A percentile compares a stretch with the other conserved stretches of the same genome.
Evolutionary conservation across 1,284 basidiomycete genomes (phyloP).

Genomic region (Clitocybe nebularis): DNA sequence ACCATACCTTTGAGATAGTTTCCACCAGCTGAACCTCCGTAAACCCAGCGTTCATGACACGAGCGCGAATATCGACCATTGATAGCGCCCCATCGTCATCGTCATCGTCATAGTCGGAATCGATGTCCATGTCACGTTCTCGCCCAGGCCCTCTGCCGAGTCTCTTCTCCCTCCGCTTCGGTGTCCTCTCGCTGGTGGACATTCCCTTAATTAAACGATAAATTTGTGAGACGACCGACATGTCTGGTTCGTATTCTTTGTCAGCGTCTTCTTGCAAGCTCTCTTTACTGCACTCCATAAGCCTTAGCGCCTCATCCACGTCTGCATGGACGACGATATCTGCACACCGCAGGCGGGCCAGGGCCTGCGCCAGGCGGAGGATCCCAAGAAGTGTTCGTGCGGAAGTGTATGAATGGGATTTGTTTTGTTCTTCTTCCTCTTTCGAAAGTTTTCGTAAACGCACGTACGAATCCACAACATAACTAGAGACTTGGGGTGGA

Average conservation of each 20-base stretch:
- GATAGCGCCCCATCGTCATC: constrained; percentile 54
- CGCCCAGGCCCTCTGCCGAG: constrained; percentile 67
- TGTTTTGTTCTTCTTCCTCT: constrained; percentile 87
- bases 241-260: constrained; percentile 67
- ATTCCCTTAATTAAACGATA: constrained; percentile 89
- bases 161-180: constrained; percentile 37
- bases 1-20: constrained; percentile 71
- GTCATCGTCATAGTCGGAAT: constrained; percentile 59
- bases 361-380: constrained; percentile 90
- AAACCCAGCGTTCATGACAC: constrained; percentile 83
- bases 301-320: constrained; percentile 93
- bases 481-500: constrained; percentile 82
- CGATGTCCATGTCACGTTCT: constrained; percentile 66
- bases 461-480: constrained; percentile 95
- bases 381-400: constrained; percentile 94
- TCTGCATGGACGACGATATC: constrained; percentile 80
- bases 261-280: constrained; percentile 80
- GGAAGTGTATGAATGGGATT: constrained; percentile 93
- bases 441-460: constrained; percentile 90
- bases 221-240: constrained; percentile 78
- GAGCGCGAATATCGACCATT: constrained; percentile 81
- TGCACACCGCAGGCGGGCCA: constrained; percentile 87
- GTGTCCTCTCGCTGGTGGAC: constrained; percentile 43
- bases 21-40: constrained; percentile 89
- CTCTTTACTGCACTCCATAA: constrained; percentile 97